Evolutionary conservation across 441 rosid genomes (phyloP).

Genomic region (Theobroma grandiflorum): DNA sequence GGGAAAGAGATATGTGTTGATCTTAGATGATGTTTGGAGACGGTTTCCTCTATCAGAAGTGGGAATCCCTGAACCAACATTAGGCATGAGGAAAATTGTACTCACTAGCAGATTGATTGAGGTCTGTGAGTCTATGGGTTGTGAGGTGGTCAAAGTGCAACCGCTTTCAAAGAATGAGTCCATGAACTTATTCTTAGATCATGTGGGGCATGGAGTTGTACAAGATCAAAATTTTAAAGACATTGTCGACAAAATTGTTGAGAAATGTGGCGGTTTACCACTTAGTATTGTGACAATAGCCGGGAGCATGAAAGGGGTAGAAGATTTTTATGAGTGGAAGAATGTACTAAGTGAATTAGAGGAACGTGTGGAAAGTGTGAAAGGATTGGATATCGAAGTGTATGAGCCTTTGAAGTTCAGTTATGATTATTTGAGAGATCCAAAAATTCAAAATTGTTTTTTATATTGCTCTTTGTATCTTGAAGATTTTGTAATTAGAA

Average conservation of each 20-base stretch:
- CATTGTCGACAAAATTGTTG: not conserved
- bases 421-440: slow-evolving; percentile 12
- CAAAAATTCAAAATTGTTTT: slow-evolving; percentile 20
- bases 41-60: not conserved
- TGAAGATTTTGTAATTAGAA: not conserved
- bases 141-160: not conserved
- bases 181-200: slow-evolving; percentile 10
- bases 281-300: not conserved
- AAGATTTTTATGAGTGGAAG: slow-evolving; percentile 21
- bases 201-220: not conserved
- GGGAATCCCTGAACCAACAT: no score
- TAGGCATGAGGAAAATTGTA: not conserved
- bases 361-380: not conserved
- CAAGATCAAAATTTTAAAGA: not conserved
- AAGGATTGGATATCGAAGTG: slow-evolving; percentile 15
- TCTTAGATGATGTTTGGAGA: slow-evolving; percentile 13
- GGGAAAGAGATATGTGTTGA: not conserved
- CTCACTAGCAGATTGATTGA: not conserved
- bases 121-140: not conserved
- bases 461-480: slow-evolving; percentile 24
- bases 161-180: slow-evolving; percentile 1
- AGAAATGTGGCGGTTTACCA: not conserved
- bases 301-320: not conserved
- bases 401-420: slow-evolving; percentile 22
- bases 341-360: slow-evolving; percentile 22